These are phyloP conservation scores for Flaveria sonorensis DNA, from an alignment of 129 eudicot genomes.

Conservation along the genomic window DNA sequence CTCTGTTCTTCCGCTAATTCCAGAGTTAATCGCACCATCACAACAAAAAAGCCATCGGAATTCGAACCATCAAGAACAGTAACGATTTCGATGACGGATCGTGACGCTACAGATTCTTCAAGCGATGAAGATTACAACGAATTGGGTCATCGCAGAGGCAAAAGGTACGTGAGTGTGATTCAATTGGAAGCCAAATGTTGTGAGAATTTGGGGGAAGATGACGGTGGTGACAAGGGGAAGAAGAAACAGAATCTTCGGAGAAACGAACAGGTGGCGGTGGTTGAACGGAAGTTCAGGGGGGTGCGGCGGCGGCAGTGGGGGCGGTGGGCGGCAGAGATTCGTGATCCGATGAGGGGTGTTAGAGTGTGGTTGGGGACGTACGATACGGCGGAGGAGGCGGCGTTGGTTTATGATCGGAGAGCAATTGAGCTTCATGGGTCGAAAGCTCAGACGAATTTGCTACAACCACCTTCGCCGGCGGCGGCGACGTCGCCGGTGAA, in stretches of 20 bases:
- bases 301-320: conserved; percentile 76
- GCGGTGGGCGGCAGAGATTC: conserved; percentile 70
- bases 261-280: conserved; percentile 3
- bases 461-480: conserved; percentile 35
- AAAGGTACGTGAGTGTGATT: conserved; percentile 45
- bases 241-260: conserved; percentile 31
- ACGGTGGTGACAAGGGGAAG: neutral
- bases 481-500: conserved; percentile 9
- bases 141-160: conserved; percentile 31
- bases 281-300: conserved; percentile 49
- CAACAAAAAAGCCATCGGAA: conserved; percentile 14
- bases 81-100: conserved; percentile 42
- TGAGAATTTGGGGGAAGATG: neutral
- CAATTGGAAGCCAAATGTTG: conserved; percentile 24
- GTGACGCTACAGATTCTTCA: conserved; percentile 66
- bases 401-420: conserved; percentile 58
- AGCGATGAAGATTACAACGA: conserved; percentile 43
- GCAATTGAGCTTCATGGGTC: conserved; percentile 68
- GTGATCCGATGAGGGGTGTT: conserved; percentile 44
- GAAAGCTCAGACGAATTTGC: conserved; percentile 50
- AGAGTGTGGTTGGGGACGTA: conserved; percentile 72
- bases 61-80: conserved; percentile 36
- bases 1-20: conserved; percentile 24
- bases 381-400: conserved; percentile 78
- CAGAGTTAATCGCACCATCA: conserved; percentile 14